These are phyloP conservation scores for Triangularia setosa DNA, from an alignment of 2,329 filamentous ascomycete genomes.

Conservation along the genomic window DNA sequence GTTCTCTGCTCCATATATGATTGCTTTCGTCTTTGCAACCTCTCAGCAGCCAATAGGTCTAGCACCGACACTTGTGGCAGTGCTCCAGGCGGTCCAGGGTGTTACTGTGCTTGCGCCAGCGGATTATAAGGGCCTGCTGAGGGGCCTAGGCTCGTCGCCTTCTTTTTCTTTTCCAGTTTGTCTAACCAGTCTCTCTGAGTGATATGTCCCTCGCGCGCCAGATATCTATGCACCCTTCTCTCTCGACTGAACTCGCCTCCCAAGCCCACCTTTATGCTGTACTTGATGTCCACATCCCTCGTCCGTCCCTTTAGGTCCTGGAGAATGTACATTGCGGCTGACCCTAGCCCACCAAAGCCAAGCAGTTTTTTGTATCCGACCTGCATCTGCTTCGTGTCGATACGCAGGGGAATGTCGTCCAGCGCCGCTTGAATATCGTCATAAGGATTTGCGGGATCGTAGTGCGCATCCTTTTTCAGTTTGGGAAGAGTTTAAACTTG, in stretches of 20 bases:
- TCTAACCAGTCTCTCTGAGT: neutral
- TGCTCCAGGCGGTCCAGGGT: neutral
- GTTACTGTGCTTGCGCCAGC: neutral
- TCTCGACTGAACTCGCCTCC: neutral
- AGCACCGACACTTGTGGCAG: too few relatives aligned
- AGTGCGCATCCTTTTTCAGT: neutral
- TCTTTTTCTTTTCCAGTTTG: neutral
- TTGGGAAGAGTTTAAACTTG: neutral
- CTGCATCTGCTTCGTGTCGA: neutral
- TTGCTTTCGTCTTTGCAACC: too few relatives aligned
- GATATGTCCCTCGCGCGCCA: neutral
- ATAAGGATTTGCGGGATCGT: neutral
- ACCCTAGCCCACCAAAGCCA: neutral
- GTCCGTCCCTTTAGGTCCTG: neutral
- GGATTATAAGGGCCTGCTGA: neutral
- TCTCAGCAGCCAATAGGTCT: too few relatives aligned
- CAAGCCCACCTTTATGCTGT: neutral
- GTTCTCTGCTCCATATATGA: too few relatives aligned
- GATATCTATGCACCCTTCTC: neutral
- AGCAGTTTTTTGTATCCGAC: neutral
- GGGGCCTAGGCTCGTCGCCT: neutral
- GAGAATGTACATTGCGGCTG: neutral
- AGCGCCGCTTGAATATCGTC: neutral
- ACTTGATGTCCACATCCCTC: neutral
- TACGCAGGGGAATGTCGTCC: neutral